Percentiles rank a stretch among this genome's conserved stretches.
Conservation (phyloP, 352 stramenopile genomes). For the Ophiocytium majus region DNA sequence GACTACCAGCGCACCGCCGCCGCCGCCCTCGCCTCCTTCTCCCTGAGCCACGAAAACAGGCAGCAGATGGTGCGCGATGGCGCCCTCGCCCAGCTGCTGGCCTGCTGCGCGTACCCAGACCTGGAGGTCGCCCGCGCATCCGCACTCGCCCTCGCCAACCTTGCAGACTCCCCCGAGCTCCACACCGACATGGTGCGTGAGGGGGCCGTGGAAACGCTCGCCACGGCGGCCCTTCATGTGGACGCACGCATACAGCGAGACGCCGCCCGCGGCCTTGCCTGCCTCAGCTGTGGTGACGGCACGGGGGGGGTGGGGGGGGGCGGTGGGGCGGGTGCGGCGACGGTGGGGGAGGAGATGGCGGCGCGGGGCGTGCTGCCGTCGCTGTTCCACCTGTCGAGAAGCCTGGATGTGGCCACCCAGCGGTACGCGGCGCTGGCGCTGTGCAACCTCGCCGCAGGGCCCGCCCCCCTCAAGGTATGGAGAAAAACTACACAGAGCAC, state of each 20-base stretch:
- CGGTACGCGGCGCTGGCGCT: constrained; percentile 88
- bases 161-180: constrained; percentile 79
- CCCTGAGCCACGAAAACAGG: constrained; percentile 86
- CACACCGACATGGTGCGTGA: constrained; percentile 81
- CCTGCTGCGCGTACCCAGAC: constrained; percentile 81
- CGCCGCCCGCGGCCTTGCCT: constrained; percentile 80
- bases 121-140: constrained; percentile 84
- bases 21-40: constrained; percentile 84
- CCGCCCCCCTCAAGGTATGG: constrained; percentile 53
- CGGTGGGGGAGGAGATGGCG: constrained; percentile 66
- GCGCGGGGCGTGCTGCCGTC: constrained; percentile 72
- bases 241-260: constrained; percentile 88
- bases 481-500: too few species aligned
- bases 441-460: constrained; percentile 79
- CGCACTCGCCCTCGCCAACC: constrained; percentile 87
- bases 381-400: constrained; percentile 87
- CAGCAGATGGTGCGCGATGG: constrained; percentile 88
- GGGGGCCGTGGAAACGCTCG: constrained; percentile 73
- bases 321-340: background rate
- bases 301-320: background rate
- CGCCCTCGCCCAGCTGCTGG: constrained; percentile 79
- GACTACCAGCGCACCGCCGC: constrained; percentile 81
- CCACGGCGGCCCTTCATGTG: constrained; percentile 68
- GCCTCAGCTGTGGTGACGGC: constrained; percentile 76
- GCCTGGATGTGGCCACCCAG: constrained; percentile 83